Evolutionary conservation across 1,284 basidiomycete genomes (phyloP), one percentile per base, ranked within the genome.

Genomic region (Melanopsichium pennsylvanicum): DNA sequence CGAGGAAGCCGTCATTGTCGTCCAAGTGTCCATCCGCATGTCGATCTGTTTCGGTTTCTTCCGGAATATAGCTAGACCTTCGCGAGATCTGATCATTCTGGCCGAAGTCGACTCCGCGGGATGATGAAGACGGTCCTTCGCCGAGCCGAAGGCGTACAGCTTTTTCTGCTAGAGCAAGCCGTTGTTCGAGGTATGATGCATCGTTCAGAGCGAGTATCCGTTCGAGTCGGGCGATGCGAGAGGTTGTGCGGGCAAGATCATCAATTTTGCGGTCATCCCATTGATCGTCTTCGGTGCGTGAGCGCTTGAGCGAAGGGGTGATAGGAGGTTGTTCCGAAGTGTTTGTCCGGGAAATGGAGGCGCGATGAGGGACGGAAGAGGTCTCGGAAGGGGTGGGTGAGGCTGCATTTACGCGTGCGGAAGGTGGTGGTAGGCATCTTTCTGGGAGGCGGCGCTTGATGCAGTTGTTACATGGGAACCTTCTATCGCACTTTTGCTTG

Each of bases 401-500:
- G 3, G 35, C 64, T 16, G 25, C 26, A 11, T 38, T 31, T 16
- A 32, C 31, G 4, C 66, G 55, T 7, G 61, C 67, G 2, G 61
- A 57, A 16, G 60, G 51, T 3, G 67, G 67, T 12, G 67, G 67
- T 3, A 68, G 57, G n/a, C 70, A 72, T 29, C 67, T 40, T 31
- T 69, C 64, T 2, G 64, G 64, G 12, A 68, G 46, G 7, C 67
- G 45, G 2, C 70, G 70, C 35, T 66, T 70, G 61, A 72, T 70
- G 32, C 70, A 72, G 18, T 72, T 62, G 52, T 70, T 66, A 55
- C 70, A 72, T 2, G 70, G 70, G 29, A 66, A 61, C n/a, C 62
- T 63, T 16, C 67, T 51, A 29, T 72, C 70, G 39, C 70, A 72
- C 42, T 72, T 72, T 38, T 72, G 70, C 49, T 72, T 72, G 16